phyloP scores from a whole-genome alignment of 2,329 filamentous ascomycete species.

The Penicillium sp. region DNA sequence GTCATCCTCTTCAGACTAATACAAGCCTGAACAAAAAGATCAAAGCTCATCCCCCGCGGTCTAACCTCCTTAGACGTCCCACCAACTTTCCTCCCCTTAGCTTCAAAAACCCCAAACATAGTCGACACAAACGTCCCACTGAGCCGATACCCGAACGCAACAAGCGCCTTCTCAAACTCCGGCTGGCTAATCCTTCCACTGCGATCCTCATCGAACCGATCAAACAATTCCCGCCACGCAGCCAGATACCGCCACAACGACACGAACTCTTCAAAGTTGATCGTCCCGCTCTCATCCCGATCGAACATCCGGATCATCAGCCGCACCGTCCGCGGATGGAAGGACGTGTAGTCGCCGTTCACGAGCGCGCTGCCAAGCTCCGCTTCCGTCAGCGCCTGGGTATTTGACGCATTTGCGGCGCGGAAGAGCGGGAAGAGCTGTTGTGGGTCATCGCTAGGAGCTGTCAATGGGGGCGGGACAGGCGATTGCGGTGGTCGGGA shows the following conservation, averaged over 20 bases:
- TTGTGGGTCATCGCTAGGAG: slow-evolving; percentile 51
- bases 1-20: slow-evolving; percentile 98
- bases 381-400: slow-evolving; percentile 75
- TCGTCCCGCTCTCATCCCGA: slow-evolving; percentile 78
- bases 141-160: slow-evolving; percentile 90
- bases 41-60: slow-evolving; percentile 74
- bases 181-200: slow-evolving; percentile 79
- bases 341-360: slow-evolving; percentile 92
- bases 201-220: slow-evolving; percentile 85
- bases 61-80: slow-evolving; percentile 26
- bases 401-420: slow-evolving; percentile 76
- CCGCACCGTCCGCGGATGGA: slow-evolving; percentile 87
- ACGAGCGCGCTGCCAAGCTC: slow-evolving; percentile 88
- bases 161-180: slow-evolving; percentile 86
- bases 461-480: slow-evolving; percentile 49
- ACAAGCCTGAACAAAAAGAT: slow-evolving; percentile 95
- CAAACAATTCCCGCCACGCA: slow-evolving; percentile 90
- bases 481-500: slow-evolving; percentile 66
- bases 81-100: slow-evolving; percentile 42
- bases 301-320: slow-evolving; percentile 99
- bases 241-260: slow-evolving; percentile 94
- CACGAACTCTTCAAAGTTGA: slow-evolving; percentile 94
- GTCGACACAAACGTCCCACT: slow-evolving; percentile 77
- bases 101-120: slow-evolving; percentile 86
- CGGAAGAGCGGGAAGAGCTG: slow-evolving; percentile 79